Conservation (phyloP, 2,329 filamentous ascomycete genomes). For the Epichloe glyceriae region DNA sequence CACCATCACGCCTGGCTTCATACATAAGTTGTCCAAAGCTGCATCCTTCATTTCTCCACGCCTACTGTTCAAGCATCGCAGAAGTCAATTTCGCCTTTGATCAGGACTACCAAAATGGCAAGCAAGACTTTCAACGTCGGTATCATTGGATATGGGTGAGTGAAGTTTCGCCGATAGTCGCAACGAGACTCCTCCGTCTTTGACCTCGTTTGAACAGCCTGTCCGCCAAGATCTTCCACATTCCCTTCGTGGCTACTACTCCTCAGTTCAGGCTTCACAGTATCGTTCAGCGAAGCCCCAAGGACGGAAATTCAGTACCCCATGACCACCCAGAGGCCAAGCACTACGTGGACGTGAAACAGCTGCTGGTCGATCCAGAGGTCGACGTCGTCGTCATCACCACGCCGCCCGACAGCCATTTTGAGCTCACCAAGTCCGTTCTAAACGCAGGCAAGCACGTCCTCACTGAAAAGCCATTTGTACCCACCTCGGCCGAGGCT, state of each 20-base stretch:
- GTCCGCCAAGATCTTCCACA: constrained; percentile 71
- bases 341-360: constrained; percentile 48
- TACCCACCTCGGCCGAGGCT: constrained; percentile 56
- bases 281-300: constrained; percentile 62
- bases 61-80: no score
- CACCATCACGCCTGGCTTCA: constrained; percentile 23
- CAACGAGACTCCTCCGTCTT: neutral
- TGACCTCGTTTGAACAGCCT: constrained; percentile 22
- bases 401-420: constrained; percentile 61
- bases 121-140: constrained; percentile 35
- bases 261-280: constrained; percentile 55
- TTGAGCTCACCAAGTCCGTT: constrained; percentile 47
- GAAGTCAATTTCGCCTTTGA: neutral
- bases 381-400: constrained; percentile 60
- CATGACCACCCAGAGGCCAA: constrained; percentile 53
- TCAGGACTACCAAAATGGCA: constrained; percentile 13
- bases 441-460: constrained; percentile 64
- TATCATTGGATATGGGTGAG: constrained; percentile 38
- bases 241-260: constrained; percentile 58
- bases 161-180: neutral
- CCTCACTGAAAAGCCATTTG: constrained; percentile 73
- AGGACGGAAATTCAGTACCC: constrained; percentile 50
- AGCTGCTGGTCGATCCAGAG: constrained; percentile 49
- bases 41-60: no score
- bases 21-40: no score